Base-by-base conservation (phyloP, 495 filamentous ascomycete species). In the Trichoderma orchidacearum region DNA sequence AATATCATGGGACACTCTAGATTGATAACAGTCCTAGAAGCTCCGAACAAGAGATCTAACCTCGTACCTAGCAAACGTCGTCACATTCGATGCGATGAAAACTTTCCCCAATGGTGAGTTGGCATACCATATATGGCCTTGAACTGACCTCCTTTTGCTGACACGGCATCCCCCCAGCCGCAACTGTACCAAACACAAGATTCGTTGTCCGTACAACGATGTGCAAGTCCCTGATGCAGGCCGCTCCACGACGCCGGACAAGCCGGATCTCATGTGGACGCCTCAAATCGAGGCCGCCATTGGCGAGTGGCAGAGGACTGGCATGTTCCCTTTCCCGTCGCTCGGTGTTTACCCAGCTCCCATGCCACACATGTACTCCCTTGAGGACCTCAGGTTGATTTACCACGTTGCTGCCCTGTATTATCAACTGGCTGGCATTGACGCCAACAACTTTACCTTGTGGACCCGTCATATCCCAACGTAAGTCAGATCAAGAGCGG, bases 121-220 rank as follows among this genome's bases (percentile, higher is more conserved):
- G 27, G 11, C 45, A n/a, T n/a, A n/a, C n/a, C n/a, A n/a, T n/a
- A n/a, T n/a, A n/a, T n/a, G 55, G 36, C 30, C 32, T 35, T 31
- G 27, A 31, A 3, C 41, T 35, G 13, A 54, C 54, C 17, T 36
- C 36, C 15, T 53, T 31, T 36, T 35, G 51, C 71, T 77, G 56
- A 76, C 62, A 76, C 62, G 31, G 5, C 41, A 34, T 35, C 54
- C 29, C 12, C 18, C 30, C 62, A 97, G 92, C 73, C 89, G 89
- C 59, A 97, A 97, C 71, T 98, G 93, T 72, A 96, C 92, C 55
- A 97, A 97, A 69, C 93, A 98, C 70, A 95, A 95, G 74, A 92
- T 94, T 62, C 85, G 90, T 65, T 98, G 93, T 71, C 92, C 95
- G 62, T 98, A 97, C 70, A 92, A 94, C 79, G 90, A 96, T 64